Evolutionary conservation across 768 basidiomycete species (phyloP).

Genomic region (Lentinus brumalis): DNA sequence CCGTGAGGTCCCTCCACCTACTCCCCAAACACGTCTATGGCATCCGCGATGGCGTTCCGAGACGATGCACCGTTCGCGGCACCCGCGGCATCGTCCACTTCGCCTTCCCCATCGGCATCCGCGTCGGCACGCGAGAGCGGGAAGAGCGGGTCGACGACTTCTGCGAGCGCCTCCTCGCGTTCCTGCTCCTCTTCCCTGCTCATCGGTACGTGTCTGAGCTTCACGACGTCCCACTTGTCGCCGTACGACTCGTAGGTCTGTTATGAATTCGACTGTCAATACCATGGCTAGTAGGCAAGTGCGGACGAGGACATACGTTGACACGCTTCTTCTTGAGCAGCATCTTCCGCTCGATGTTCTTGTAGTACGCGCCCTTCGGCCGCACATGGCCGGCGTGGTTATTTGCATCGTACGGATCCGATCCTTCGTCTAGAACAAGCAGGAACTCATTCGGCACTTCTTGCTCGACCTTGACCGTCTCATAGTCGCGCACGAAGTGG

Average conservation of each 20-base stretch:
- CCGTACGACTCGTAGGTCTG: conserved; percentile 72
- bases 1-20: not conserved
- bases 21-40: conserved; percentile 25
- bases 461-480: conserved; percentile 84
- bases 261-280: not conserved
- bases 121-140: conserved; percentile 49
- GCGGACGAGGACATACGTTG: conserved; percentile 53
- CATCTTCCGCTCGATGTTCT: conserved; percentile 89
- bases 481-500: conserved; percentile 81
- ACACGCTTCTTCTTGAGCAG: conserved; percentile 81
- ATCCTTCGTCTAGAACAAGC: conserved; percentile 65
- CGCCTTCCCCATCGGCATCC: conserved; percentile 50
- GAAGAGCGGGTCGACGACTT: conserved; percentile 70
- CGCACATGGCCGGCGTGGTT: conserved; percentile 23
- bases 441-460: conserved; percentile 86
- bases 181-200: conserved; percentile 75
- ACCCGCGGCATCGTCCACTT: conserved; percentile 20
- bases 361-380: conserved; percentile 80
- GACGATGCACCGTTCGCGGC: conserved; percentile 9
- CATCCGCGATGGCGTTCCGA: conserved; percentile 15
- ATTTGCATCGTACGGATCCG: conserved; percentile 38
- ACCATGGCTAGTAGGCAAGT: not conserved
- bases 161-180: conserved; percentile 75
- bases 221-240: conserved; percentile 83
- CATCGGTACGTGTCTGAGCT: conserved; percentile 70